A percentile compares a stretch with the other conserved stretches of the same genome.
phyloP scores from a whole-genome alignment of 2,329 filamentous ascomycete species.

The Massarina eburnea region DNA sequence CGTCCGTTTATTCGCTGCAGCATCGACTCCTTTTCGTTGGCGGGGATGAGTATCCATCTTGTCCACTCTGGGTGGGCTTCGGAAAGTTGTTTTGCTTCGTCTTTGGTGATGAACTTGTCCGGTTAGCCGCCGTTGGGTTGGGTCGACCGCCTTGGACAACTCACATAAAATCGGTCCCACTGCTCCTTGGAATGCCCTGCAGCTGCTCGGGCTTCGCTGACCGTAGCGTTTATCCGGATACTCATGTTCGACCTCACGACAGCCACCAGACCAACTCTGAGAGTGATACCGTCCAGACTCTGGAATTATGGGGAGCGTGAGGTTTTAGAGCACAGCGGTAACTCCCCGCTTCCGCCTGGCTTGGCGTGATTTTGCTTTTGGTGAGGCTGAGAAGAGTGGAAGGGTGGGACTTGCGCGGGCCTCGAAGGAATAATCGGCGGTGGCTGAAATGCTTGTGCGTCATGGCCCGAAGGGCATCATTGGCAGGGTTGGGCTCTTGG shows the following conservation, averaged over 20 bases:
- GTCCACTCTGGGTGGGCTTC: slow-evolving; percentile 41
- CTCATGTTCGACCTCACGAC: slow-evolving; percentile 31
- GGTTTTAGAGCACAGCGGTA: slow-evolving; percentile 41
- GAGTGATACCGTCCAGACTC: slow-evolving; percentile 26
- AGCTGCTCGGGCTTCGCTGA: slow-evolving; percentile 37
- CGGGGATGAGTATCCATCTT: slow-evolving; percentile 41
- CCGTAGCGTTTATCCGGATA: slow-evolving; percentile 43
- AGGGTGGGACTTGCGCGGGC: slow-evolving; percentile 36
- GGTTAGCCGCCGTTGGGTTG: slow-evolving; percentile 23
- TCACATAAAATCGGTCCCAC: slow-evolving; percentile 43
- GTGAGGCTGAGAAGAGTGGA: slow-evolving; percentile 38
- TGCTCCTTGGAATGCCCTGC: slow-evolving; percentile 41
- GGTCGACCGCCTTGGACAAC: slow-evolving; percentile 13
- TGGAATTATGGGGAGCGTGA: slow-evolving; percentile 39
- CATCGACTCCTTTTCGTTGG: slow-evolving; percentile 41
- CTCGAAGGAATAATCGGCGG: slow-evolving; percentile 39
- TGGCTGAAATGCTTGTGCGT: slow-evolving; percentile 44
- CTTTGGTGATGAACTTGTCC: slow-evolving; percentile 40
- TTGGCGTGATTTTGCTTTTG: slow-evolving; percentile 42
- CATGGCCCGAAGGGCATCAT: slow-evolving; percentile 34
- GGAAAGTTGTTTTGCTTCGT: slow-evolving; percentile 39
- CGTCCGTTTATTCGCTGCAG: slow-evolving; percentile 38
- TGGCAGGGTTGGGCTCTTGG: slow-evolving; percentile 26
- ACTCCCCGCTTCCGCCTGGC: slow-evolving; percentile 40
- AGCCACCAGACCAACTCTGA: slow-evolving; percentile 22